Evolutionary conservation across 129 eudicot genomes (phyloP).

Genomic region (Artemisia annua): DNA sequence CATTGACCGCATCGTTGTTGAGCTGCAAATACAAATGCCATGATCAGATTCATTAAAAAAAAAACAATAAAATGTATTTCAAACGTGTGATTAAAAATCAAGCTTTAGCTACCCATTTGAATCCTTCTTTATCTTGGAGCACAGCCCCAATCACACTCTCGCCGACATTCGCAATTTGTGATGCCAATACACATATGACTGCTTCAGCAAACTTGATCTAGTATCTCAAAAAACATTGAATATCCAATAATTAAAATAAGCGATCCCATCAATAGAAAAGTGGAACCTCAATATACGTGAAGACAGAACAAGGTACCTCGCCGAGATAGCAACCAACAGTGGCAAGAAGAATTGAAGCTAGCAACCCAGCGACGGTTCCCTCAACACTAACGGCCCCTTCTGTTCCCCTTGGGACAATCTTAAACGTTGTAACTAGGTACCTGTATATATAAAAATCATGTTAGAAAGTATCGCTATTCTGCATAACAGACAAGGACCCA

Average conservation of each 20-base stretch:
- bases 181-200: slow-evolving; percentile 75
- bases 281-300: background rate
- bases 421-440: slow-evolving; percentile 84
- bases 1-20: slow-evolving; percentile 83
- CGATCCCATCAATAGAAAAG: slow-evolving; percentile 2
- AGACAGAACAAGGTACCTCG: slow-evolving; percentile 41
- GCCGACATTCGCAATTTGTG: slow-evolving; percentile 92
- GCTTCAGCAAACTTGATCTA: slow-evolving; percentile 69
- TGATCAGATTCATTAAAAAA: slow-evolving; percentile 2
- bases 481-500: background rate
- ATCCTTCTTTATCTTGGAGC: slow-evolving; percentile 89
- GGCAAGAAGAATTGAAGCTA: slow-evolving; percentile 79
- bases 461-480: background rate
- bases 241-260: background rate
- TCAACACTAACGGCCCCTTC: slow-evolving; percentile 93
- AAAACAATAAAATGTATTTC: background rate
- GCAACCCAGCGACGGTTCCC: slow-evolving; percentile 85
- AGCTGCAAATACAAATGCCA: slow-evolving; percentile 55
- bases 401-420: slow-evolving; percentile 91
- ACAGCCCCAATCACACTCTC: slow-evolving; percentile 90
- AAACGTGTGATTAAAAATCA: background rate
- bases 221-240: slow-evolving; percentile 11
- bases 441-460: slow-evolving; percentile 30
- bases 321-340: slow-evolving; percentile 53
- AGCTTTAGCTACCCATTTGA: slow-evolving; percentile 65